Base-by-base conservation (phyloP, 768 basidiomycete genomes). In the Mycena haematopus region DNA sequence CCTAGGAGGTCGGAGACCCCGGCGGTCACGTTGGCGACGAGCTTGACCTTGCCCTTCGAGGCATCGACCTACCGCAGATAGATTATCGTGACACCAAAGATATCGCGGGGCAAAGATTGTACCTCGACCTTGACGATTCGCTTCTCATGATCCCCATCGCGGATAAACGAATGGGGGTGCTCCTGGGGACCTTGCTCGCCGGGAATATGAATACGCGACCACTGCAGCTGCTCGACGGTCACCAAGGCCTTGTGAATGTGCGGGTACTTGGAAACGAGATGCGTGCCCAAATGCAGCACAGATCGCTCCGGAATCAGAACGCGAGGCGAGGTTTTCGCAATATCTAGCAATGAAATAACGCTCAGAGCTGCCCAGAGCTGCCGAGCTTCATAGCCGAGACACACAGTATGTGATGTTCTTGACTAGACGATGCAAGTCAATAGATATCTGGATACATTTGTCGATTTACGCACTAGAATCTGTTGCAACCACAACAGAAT, bases 131-230 rank as follows among this genome's bases (percentile, higher is more conserved):
- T 84, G 7, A 88, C 82, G 33, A 89, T 72, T 5, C 87, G 82
- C 79, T 92, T 96, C 72, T 99, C 96, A 3, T n/a, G n/a, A n/a
- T 95, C 93, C 1, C 96, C 96, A 68, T 98, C 93, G 24, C 96
- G 81, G 59, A 84, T 80, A 75, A 96, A 99, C 17, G 93, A 85
- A 73, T 96, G 93, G 8, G 84, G 73, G 73, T 98, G 95, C 2
- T 73, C 77, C 42, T 72, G 65, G 0, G 60, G 72, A 0, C 72
- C 75, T 50, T 79, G 73, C 35, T 77, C 77, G 8, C 75, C 79
- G 7, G 77, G 73, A 36, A 91, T 80, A 4, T 78, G 74, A 62
- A 97, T 91, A 6, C 95, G 85, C 3, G 86, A 78, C 96, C 96
- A 99, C 46, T 91, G 86, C 54, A 95, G 84, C 68, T 91, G 85